These are phyloP conservation scores for Nakazawaea anatomiae DNA, from an alignment of 805 yeast genomes.

Conservation along the genomic window DNA sequence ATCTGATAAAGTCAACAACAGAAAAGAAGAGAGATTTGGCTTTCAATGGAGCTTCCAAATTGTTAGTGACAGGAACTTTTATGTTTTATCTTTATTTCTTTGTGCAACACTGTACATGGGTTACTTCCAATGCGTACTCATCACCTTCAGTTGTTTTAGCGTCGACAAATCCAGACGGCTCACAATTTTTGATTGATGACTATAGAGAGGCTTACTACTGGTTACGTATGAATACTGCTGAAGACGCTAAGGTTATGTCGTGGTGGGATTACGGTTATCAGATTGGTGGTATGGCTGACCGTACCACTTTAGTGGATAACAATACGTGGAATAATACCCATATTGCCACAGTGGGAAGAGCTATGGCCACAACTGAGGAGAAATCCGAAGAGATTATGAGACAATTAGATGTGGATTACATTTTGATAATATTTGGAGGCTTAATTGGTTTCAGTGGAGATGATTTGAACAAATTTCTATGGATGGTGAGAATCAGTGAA, in stretches of 20 bases:
- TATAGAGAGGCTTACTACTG: slow-evolving; percentile 98
- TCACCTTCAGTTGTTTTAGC: slow-evolving; percentile 97
- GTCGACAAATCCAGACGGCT: slow-evolving; percentile 78
- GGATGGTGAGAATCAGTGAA: slow-evolving; percentile 99
- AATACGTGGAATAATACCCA: slow-evolving; percentile 99
- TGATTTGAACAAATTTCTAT: slow-evolving; percentile 90
- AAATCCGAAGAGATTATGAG: slow-evolving; percentile 82
- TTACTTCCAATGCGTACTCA: slow-evolving; percentile 90
- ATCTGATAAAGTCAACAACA: slow-evolving; percentile 4
- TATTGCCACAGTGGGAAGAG: slow-evolving; percentile 98
- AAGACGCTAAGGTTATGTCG: slow-evolving; percentile 92
- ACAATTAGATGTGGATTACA: slow-evolving; percentile 92
- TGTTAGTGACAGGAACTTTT: slow-evolving; percentile 62
- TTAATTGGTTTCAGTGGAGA: slow-evolving; percentile 91
- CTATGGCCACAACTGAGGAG: slow-evolving; percentile 88
- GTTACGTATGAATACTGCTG: slow-evolving; percentile 96
- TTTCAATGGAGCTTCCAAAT: slow-evolving; percentile 45
- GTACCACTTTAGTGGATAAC: slow-evolving; percentile 97
- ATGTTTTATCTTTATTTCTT: slow-evolving; percentile 69
- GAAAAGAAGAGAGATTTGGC: slow-evolving; percentile 15
- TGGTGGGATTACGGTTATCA: slow-evolving; percentile 99
- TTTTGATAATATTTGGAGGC: slow-evolving; percentile 91
- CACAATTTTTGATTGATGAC: slow-evolving; percentile 83
- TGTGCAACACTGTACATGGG: slow-evolving; percentile 96
- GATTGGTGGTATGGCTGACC: slow-evolving; percentile 99